Base-by-base conservation (phyloP, 495 filamentous ascomycete species). In the Daldinia childiae region DNA sequence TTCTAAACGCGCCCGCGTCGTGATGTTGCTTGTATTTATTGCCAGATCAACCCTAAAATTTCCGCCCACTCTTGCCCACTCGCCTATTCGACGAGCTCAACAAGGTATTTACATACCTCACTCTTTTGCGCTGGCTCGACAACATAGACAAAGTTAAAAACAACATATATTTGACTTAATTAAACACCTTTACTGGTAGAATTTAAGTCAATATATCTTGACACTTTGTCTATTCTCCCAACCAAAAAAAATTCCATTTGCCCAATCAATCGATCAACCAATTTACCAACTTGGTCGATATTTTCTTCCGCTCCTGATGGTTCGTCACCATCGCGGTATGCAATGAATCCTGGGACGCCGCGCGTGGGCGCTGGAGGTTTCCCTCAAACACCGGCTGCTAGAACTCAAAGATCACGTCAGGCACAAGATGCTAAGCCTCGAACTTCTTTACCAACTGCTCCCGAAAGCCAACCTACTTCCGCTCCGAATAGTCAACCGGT, bases 401-500 rank as follows among this genome's bases (percentile, higher is more conserved):
- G 71, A 26, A 26, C 36, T 15, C 57, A 38, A 21, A 66, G 52
- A 39, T 56, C 29, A 59, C 68, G 70, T 65, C 64, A 55, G 43
- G 27, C 68, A 32, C 71, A 67, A 64, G 69, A 71, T 66, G 56
- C 48, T 14, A 43, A 27, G 45, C 50, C 73, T 27, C 62, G 58
- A 59, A 27, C 36, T 36, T 26, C 62, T 4, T 69, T 85, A 7
- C 82, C 80, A 32, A 70, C 76, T 4, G 83, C 80, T 12, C 83
- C 83, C 15, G 78, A 78, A 7, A 74, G 72, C 30, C 64, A 67
- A 36, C 29, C 76, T 11, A 5, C 71, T 27, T 24, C 72, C 26
- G 63, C 72, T 48, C 59, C 82, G 38, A 76, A 72, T n/a, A 71
- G 70, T 30, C 61, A 76, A 26, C 93, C 94, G n/a, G 76, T 93